Evolutionary conservation across 1,139 yeast species (phyloP).

Genomic region (Saccharomyces hybrid): DNA sequence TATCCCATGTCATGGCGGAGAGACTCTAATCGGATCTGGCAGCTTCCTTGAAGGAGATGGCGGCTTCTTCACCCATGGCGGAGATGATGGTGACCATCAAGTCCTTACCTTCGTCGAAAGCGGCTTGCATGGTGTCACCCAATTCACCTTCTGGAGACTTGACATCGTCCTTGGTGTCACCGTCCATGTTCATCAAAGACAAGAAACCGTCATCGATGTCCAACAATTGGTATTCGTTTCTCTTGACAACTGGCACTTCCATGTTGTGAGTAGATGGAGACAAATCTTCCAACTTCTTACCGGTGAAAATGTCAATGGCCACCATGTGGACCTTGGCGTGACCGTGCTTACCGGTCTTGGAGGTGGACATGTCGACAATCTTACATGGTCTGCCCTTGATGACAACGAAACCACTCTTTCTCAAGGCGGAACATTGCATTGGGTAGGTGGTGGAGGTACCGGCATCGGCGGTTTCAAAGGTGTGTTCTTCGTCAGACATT

Average conservation of each 20-base stretch:
- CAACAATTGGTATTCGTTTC: conserved; percentile 94
- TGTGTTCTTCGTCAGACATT: conserved; percentile 83
- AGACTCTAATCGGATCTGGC: conserved; percentile 52
- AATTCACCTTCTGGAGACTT: conserved; percentile 96
- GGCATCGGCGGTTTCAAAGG: conserved; percentile 97
- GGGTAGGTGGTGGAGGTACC: conserved; percentile 99
- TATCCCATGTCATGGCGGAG: background rate
- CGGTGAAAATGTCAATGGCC: conserved; percentile 97
- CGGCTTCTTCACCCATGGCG: conserved; percentile 99
- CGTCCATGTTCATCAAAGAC: conserved; percentile 92
- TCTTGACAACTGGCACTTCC: conserved; percentile 97
- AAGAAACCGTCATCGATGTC: conserved; percentile 98
- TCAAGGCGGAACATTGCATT: conserved; percentile 99
- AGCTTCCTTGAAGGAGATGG: conserved; percentile 96
- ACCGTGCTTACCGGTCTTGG: conserved; percentile 99
- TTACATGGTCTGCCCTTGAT: conserved; percentile 99
- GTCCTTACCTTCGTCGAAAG: conserved; percentile 97
- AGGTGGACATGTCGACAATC: conserved; percentile 99
- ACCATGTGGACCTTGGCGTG: conserved; percentile 99
- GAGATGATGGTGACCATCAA: conserved; percentile 90
- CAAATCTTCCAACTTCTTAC: conserved; percentile 98
- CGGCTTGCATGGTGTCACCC: conserved; percentile 85
- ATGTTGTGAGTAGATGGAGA: conserved; percentile 99
- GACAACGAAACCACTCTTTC: conserved; percentile 99
- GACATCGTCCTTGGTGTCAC: conserved; percentile 99